phyloP scores from a whole-genome alignment of 192 early-diverging fungal species.

The Jimgerdemannia flammicorona region DNA sequence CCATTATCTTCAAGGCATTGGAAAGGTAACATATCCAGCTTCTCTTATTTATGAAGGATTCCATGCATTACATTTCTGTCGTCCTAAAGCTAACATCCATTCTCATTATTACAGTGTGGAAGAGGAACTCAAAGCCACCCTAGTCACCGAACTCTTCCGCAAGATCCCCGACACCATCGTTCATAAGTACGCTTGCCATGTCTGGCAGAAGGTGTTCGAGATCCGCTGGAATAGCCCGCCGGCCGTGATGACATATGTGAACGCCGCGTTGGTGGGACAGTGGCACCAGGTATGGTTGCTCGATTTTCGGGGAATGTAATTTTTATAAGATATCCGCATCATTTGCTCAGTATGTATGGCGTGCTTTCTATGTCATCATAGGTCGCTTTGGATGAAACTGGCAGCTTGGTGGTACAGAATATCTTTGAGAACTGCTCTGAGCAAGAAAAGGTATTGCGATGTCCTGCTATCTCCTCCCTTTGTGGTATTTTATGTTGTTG shows the following conservation, averaged over 20 bases:
- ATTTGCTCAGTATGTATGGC: background rate
- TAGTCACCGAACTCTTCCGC: constrained; percentile 61
- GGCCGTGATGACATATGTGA: constrained; percentile 56
- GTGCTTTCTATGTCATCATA: background rate
- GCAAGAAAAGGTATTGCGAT: constrained; percentile 47
- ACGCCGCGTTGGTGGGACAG: constrained; percentile 48
- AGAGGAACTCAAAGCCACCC: constrained; percentile 48
- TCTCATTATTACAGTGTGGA: constrained; percentile 31
- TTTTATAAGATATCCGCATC: too few species aligned
- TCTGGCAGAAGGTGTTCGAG: constrained; percentile 80
- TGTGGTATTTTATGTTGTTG: background rate
- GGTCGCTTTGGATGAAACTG: constrained; percentile 75
- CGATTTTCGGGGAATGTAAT: background rate
- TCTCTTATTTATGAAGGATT: too few species aligned
- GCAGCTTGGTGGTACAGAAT: constrained; percentile 72
- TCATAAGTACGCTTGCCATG: constrained; percentile 74
- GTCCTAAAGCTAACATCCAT: background rate
- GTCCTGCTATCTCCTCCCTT: background rate
- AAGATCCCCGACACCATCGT: constrained; percentile 67
- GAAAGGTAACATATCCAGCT: background rate
- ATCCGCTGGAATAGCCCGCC: constrained; percentile 55
- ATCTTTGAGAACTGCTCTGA: constrained; percentile 71
- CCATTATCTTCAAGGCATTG: background rate
- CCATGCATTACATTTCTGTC: background rate
- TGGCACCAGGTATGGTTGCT: constrained; percentile 38